Evolutionary conservation across 148 eudicot genomes (phyloP).

Genomic region (Mesembryanthemum crystallinum): DNA sequence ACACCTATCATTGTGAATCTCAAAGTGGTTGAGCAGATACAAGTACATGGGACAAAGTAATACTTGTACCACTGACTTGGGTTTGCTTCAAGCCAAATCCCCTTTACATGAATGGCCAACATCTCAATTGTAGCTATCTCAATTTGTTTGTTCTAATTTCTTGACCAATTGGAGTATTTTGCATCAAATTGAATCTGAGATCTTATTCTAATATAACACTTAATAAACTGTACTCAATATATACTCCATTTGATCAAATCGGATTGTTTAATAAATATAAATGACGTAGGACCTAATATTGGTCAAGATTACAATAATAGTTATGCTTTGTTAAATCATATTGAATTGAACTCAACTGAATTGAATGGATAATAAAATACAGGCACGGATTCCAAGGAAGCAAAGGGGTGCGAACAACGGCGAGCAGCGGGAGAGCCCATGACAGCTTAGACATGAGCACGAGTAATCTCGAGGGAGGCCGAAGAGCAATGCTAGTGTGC

Average conservation of each 20-base stretch:
- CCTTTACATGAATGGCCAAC: slow-evolving; percentile 2
- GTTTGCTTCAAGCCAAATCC: background rate
- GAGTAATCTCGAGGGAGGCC: slow-evolving; percentile 17
- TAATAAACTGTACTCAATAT: no score
- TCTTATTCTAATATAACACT: no score
- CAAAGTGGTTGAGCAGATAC: slow-evolving; percentile 6
- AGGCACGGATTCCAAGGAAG: slow-evolving; percentile 77
- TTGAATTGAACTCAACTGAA: no score
- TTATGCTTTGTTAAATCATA: no score
- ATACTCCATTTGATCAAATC: no score
- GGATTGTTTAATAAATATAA: no score
- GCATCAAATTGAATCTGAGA: no score
- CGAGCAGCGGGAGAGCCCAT: slow-evolving; percentile 91
- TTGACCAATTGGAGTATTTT: no score
- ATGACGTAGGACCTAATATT: no score
- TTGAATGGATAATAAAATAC: background rate
- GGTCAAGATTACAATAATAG: no score
- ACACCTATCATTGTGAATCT: background rate
- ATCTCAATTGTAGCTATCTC: slow-evolving; percentile 10
- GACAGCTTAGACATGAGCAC: slow-evolving; percentile 40
- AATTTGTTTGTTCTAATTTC: no score
- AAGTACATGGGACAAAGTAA: slow-evolving; percentile 16
- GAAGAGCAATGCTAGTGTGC: slow-evolving; percentile 88
- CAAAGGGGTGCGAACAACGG: slow-evolving; percentile 69
- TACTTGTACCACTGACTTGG: background rate